Evolutionary conservation across 1,284 basidiomycete genomes (phyloP), one percentile per base, ranked within the genome.

Genomic region (Crocinoboletus sp.): DNA sequence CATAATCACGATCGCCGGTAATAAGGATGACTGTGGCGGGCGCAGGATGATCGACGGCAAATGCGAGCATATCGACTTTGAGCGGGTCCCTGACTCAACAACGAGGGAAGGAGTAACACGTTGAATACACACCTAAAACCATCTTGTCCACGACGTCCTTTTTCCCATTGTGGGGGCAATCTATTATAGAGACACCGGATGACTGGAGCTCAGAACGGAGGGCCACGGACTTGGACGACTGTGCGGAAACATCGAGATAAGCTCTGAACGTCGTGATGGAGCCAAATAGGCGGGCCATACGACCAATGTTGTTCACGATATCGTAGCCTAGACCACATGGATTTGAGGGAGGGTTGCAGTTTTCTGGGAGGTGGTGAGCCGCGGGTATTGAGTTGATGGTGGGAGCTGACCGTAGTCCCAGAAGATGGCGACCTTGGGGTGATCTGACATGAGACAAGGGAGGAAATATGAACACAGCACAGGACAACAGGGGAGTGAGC

Each of bases 391-490:
- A 16, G 6, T 22, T 13, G 22, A 41, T 2, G 23, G 17, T 3
- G 15, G 11, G 30, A 5, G 63, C 74, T 33, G 43, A 79, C 79
- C 79, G 53, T 74, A 76, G 57, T 82, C 80, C 79, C 80, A 82
- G 51, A 79, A 82, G 24, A 82, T 69, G 43, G 74, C 76, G 32
- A 79, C 76, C 35, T 68, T 63, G 17, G 65, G 53, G 31, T 58
- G 53, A 51, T 59, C 51, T 36, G 56, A 54, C 66, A 71, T 70
- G 55, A 48, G 40, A 55, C 31, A 16, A 28, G 41, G 29, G 25
- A 24, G 8, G 40, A 35, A 19, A 52, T 33, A 54, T 49, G 45
- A 48, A 36, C 23, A 38, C 41, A 42, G 42, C 38, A 41, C 20
- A 9, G 31, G 24, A 37, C 41, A 24, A 28, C 11, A 38, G 27